Conservation (phyloP, 345 rosid genomes). For the Garcia nutans region DNA sequence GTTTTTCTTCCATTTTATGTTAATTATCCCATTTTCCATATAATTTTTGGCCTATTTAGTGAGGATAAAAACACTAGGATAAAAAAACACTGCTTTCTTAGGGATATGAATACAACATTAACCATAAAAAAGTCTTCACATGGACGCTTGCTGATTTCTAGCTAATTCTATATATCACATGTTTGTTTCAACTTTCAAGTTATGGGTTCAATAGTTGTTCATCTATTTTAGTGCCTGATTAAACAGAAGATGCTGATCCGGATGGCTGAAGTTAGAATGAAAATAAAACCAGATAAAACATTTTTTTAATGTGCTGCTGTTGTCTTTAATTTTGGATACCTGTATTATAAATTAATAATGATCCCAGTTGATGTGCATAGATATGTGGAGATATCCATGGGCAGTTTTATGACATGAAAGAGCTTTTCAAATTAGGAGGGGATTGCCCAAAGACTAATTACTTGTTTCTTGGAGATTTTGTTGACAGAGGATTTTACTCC, state of each 20-base stretch:
- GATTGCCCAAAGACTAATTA: slow-evolving; percentile 97
- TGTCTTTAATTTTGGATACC: not conserved
- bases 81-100: not conserved
- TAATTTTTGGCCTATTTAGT: not conserved
- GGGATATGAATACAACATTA: not conserved
- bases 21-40: not conserved
- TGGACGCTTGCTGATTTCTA: not conserved
- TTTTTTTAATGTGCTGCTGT: not conserved
- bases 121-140: not conserved
- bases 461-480: slow-evolving; percentile 97
- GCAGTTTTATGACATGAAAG: slow-evolving; percentile 96
- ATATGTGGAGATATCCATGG: slow-evolving; percentile 99
- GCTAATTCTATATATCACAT: not conserved
- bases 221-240: not conserved
- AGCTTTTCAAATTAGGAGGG: slow-evolving; percentile 93
- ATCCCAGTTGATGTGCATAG: slow-evolving; percentile 32
- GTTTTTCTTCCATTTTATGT: not conserved
- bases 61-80: no score
- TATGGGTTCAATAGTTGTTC: not conserved
- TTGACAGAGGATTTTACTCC: slow-evolving; percentile 92
- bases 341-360: not conserved
- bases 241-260: not conserved
- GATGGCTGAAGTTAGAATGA: not conserved
- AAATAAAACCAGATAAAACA: not conserved
- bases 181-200: not conserved